A percentile compares a stretch with the other conserved stretches of the same genome.
phyloP scores from a whole-genome alignment of 2,329 filamentous ascomycete genomes.

The Aureobasidium sp. region DNA sequence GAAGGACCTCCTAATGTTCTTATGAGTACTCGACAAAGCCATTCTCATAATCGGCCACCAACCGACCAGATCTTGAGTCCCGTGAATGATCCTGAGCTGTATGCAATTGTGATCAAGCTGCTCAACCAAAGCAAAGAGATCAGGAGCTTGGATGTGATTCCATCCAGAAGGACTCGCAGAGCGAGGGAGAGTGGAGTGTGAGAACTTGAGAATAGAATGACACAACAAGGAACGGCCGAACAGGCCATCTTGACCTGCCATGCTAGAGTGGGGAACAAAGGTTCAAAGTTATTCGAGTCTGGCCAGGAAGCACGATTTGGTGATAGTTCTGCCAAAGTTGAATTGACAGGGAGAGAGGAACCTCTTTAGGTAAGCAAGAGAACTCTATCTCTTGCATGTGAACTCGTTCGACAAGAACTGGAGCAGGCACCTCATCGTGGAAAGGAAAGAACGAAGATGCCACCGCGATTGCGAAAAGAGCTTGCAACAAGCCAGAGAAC shows the following conservation, averaged over 20 bases:
- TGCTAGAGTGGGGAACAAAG: background rate
- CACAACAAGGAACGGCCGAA: conserved; percentile 11
- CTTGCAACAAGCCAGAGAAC: background rate
- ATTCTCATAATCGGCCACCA: background rate
- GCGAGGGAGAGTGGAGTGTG: conserved; percentile 3
- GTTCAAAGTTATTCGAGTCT: background rate
- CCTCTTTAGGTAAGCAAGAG: background rate
- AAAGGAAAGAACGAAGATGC: background rate
- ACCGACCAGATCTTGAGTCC: conserved; percentile 35
- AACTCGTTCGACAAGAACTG: no score
- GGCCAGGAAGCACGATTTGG: background rate
- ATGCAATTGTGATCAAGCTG: background rate
- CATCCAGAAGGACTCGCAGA: background rate
- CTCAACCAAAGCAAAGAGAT: conserved; percentile 1
- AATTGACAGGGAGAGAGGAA: background rate
- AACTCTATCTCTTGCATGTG: background rate
- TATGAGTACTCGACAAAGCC: background rate
- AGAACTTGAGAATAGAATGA: conserved; percentile 9
- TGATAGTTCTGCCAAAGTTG: background rate
- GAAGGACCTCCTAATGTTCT: conserved; percentile 15
- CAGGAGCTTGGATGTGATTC: conserved; percentile 5
- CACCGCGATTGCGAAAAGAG: background rate
- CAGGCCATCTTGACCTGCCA: conserved; percentile 2
- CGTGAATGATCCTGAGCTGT: conserved; percentile 29
- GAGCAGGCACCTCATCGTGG: background rate